Base-by-base conservation (phyloP, 2,329 filamentous ascomycete species). In the Aspergillus sp. region DNA sequence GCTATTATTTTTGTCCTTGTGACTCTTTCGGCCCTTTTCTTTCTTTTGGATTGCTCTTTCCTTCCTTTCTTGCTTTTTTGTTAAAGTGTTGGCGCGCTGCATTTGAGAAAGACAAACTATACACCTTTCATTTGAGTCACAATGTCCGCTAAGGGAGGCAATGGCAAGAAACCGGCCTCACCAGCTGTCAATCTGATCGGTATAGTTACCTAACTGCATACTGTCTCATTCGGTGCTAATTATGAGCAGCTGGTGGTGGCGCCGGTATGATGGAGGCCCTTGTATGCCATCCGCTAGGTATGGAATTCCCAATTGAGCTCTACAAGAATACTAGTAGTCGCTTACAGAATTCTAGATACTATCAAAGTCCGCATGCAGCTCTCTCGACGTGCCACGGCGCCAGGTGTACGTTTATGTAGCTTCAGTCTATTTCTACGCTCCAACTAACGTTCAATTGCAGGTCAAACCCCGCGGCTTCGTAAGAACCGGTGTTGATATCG, bases 291-390 rank as follows among this genome's bases (percentile, higher is more conserved):
- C 95, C 95, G 62, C 84, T 98, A 58, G 90, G 90, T 93, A 83
- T 68, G 82, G 67, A 52, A 55, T 15, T 9, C 14, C 52, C 39
- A 21, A 41, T 44, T 40, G 37, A 47, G 44, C 8, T 23, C 11
- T 31, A 14, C 27, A 23, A 35, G 27, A 27, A 24, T 9, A 1
- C 27, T 31, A 31, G 27, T 11, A 48, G 19, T 11, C 45, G 6
- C n/a, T 41, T 33, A 31, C 49, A 43, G 14, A 37, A 50, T 63
- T 35, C 59, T 48, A 90, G 91, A 97, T 77, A 97, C 93, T 59
- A 96, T 98, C 82, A 97, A 99, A 84, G 95, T 99, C 62, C 92
- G 95, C 68, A 99, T 99, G 96, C 95, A 99, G 80, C 88, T 99
- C 60, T 98, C 95, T 56, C 85, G 89, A 65, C 87, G 95, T 74